Base-by-base conservation (phyloP, 2,329 filamentous ascomycete genomes). In the Gaeumannomyces tritici region DNA sequence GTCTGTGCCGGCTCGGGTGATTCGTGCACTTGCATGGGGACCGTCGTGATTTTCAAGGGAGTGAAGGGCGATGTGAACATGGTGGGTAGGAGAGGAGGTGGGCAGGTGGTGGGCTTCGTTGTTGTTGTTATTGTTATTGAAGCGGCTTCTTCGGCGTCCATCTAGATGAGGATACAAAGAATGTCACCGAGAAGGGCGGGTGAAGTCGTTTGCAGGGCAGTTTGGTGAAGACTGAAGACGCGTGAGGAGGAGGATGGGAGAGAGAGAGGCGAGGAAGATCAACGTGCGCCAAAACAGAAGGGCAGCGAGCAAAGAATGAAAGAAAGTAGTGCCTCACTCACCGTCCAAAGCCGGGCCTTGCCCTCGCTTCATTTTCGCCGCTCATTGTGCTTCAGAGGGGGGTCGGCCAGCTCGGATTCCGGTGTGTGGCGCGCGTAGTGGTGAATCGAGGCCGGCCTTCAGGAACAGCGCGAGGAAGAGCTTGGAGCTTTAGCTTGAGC, bases 1-100 rank as follows among this genome's bases (percentile, higher is more conserved):
- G 76, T 87, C 55, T 87, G 84, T 84, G 82, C 81, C 9, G 84
- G 84, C 2, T 77, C 80, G 1, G 74, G 76, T 47, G 75, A 79
- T 7, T 15, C 21, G 6, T 51, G 42, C 42, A n/a, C 42, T 51
- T 51, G 42, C 42, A 51, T 51, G 65, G 84, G 85, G 1, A 69
- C 73, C 4, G 80, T 85, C 4, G 80, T 85, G 27, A 75, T 75
- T 55, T 79, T 86, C 12, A 87, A 35, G 33, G 33, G 13, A 1
- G 33, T 35, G 33, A 35, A 35, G 33, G 33, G 83, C 80, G 82
- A 86, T 4, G 31, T 2, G 55, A 76, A 77, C 11, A 79, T 85
- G 0, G 83, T 83, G 26, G 73, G 70, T 57, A 66, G 66, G 11
- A 76, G 74, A 59, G 83, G 74, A 59, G 83, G 82, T 21, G 73